phyloP scores from a whole-genome alignment of 768 basidiomycete genomes.

The Mycena vulgaris region DNA sequence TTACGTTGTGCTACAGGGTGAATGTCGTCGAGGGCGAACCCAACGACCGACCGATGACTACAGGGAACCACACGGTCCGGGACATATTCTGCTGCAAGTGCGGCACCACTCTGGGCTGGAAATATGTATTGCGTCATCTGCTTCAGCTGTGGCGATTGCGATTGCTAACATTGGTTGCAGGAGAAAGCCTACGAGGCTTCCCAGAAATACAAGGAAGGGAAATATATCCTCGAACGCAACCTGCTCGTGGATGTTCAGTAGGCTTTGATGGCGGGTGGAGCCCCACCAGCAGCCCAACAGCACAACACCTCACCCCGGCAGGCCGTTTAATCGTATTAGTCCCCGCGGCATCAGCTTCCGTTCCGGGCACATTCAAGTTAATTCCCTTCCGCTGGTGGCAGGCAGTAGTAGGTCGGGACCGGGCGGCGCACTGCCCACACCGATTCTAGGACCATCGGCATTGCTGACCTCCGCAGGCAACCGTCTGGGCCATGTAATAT shows the following conservation, averaged over 20 bases:
- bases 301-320: constrained; percentile 27
- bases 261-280: constrained; percentile 28
- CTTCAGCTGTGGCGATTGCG: not conserved
- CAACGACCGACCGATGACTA: constrained; percentile 96
- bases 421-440: not conserved
- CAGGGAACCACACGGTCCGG: constrained; percentile 95
- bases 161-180: constrained; percentile 57
- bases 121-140: constrained; percentile 81
- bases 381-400: constrained; percentile 3
- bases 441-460: not conserved
- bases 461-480: constrained; percentile 30
- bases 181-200: constrained; percentile 91
- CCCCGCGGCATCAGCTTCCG: constrained; percentile 15
- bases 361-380: constrained; percentile 16
- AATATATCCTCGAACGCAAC: constrained; percentile 96
- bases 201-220: constrained; percentile 99
- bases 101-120: constrained; percentile 91
- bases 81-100: constrained; percentile 97
- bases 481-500: constrained; percentile 15
- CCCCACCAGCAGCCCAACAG: constrained; percentile 30
- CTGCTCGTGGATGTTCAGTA: constrained; percentile 90
- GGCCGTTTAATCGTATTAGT: constrained; percentile 38
- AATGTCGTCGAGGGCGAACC: constrained; percentile 93
- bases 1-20: constrained; percentile 68
- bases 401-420: constrained; percentile 5